Conservation (phyloP, 306 rosid species). For the Fragaria vesca region DNA sequence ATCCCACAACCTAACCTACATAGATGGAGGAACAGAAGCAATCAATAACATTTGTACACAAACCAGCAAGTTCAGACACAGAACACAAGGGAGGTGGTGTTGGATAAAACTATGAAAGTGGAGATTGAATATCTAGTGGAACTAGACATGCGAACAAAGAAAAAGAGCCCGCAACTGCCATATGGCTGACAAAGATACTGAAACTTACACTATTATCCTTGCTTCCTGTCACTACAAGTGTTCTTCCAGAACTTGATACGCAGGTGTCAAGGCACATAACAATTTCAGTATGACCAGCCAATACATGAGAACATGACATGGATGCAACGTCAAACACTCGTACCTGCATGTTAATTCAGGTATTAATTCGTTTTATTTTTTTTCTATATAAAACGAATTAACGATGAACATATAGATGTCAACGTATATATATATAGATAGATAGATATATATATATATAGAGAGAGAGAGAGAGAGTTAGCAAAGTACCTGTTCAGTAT, state of each 20-base stretch:
- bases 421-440: too few relatives aligned
- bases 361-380: background rate
- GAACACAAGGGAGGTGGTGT: background rate
- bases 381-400: background rate
- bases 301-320: constrained; percentile 88
- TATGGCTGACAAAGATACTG: constrained; percentile 10
- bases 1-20: constrained; percentile 93
- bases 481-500: constrained; percentile 78
- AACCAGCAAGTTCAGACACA: background rate
- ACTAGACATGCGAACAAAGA: background rate
- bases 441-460: background rate
- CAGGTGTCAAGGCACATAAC: constrained; percentile 89
- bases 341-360: constrained; percentile 52
- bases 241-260: constrained; percentile 67
- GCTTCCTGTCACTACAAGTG: constrained; percentile 80
- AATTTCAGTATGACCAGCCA: constrained; percentile 81
- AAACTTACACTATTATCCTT: constrained; percentile 84
- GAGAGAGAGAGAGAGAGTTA: background rate
- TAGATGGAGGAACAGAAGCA: constrained; percentile 22
- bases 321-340: constrained; percentile 80
- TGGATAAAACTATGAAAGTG: background rate
- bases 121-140: background rate
- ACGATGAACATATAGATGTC: background rate
- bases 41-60: background rate
- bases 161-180: background rate